phyloP scores from a whole-genome alignment of 2,329 filamentous ascomycete species.

The Cladosporium colombiae region DNA sequence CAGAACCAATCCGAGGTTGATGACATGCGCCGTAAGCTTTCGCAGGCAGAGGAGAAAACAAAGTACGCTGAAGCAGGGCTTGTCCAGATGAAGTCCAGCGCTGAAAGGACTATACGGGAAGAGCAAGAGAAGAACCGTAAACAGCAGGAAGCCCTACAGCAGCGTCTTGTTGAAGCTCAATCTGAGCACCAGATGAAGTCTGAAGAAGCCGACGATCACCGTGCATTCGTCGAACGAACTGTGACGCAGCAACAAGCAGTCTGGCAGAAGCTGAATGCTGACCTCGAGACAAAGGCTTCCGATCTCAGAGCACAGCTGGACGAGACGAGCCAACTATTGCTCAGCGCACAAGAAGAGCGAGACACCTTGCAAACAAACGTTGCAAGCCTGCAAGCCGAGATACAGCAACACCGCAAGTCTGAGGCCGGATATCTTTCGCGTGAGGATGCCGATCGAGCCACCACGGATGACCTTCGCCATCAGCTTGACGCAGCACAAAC shows the following conservation, averaged over 20 bases:
- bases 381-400: not conserved
- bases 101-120: not conserved
- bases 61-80: not conserved
- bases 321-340: not conserved
- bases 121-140: constrained; percentile 12
- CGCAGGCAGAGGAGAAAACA: not conserved
- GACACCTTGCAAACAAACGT: not conserved
- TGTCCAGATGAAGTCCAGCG: not conserved
- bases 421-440: not conserved
- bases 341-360: not conserved
- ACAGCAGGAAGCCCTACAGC: constrained; percentile 3
- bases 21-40: not conserved
- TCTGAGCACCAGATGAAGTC: constrained; percentile 5
- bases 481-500: not conserved
- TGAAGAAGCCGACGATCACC: constrained; percentile 1
- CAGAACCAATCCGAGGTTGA: not conserved
- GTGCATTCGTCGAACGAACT: not conserved
- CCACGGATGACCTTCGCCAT: not conserved
- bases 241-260: constrained; percentile 3
- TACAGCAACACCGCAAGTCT: not conserved
- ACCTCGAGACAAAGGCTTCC: constrained; percentile 1
- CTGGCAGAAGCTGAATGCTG: not conserved
- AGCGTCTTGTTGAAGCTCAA: not conserved
- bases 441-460: not conserved
- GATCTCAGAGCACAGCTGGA: not conserved